These are phyloP conservation scores for Suillus fuscotomentosus DNA, from an alignment of 768 basidiomycete species.

Conservation along the genomic window DNA sequence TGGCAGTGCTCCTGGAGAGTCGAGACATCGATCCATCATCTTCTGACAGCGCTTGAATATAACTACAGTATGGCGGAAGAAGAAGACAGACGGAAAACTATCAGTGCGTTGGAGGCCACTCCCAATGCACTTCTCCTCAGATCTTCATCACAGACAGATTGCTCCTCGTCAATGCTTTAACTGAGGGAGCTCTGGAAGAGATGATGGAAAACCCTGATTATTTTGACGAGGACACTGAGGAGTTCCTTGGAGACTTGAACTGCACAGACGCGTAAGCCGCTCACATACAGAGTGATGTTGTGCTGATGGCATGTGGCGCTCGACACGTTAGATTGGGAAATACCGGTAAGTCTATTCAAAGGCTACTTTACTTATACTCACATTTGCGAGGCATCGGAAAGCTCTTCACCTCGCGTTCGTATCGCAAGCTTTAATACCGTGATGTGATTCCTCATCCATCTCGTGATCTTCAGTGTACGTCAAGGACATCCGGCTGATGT, in stretches of 20 bases:
- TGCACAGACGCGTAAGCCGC: slow-evolving; percentile 28
- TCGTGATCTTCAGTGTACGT: neutral
- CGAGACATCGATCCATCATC: too few relatives aligned
- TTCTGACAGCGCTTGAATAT: neutral
- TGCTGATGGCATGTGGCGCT: neutral
- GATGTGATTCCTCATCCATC: slow-evolving; percentile 1
- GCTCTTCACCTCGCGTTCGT: slow-evolving; percentile 33
- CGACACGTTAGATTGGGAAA: slow-evolving; percentile 21
- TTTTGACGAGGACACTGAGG: slow-evolving; percentile 8
- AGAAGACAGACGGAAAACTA: slow-evolving; percentile 13
- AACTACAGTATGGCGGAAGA: slow-evolving; percentile 13
- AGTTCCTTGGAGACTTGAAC: slow-evolving; percentile 30
- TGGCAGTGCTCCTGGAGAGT: too few relatives aligned
- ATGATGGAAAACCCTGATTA: slow-evolving; percentile 21
- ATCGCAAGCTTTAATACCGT: neutral
- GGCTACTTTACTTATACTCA: slow-evolving; percentile 1
- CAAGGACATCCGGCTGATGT: slow-evolving; percentile 14
- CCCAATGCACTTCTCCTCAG: neutral
- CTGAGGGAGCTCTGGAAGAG: slow-evolving; percentile 25
- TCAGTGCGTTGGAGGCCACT: slow-evolving; percentile 16
- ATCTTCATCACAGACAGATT: slow-evolving; percentile 20
- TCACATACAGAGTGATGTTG: neutral
- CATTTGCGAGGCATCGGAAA: slow-evolving; percentile 5
- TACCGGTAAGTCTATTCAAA: slow-evolving; percentile 25
- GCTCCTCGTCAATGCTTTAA: slow-evolving; percentile 22